phyloP scores from a whole-genome alignment of 495 filamentous ascomycete species.

The Aspergillus conjunctus region DNA sequence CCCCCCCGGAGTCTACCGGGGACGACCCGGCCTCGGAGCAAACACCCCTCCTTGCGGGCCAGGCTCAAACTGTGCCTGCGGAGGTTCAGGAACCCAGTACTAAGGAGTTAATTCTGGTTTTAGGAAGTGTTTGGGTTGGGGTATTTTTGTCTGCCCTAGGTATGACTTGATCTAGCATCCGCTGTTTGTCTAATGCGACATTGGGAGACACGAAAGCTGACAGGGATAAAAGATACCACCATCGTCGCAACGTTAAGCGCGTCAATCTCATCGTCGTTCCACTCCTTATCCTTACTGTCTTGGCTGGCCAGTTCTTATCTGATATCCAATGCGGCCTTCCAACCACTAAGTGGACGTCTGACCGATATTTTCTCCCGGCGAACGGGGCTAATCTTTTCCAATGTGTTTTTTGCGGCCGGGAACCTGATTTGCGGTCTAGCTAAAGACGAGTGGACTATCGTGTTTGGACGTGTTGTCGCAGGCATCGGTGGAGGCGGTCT shows the following conservation, averaged over 20 bases:
- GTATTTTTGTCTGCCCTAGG: constrained; percentile 81
- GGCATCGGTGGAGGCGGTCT: constrained; percentile 87
- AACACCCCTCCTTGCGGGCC: constrained; percentile 42
- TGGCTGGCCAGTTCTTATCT: constrained; percentile 92
- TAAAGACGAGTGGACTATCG: constrained; percentile 65
- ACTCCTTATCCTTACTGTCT: constrained; percentile 78
- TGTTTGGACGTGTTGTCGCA: constrained; percentile 77
- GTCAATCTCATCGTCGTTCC: constrained; percentile 83
- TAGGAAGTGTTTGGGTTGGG: constrained; percentile 66
- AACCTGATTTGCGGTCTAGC: constrained; percentile 88
- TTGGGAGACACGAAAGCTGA: constrained; percentile 13
- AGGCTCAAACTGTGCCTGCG: constrained; percentile 19
- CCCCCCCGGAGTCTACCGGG: constrained; percentile 17
- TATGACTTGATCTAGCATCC: constrained; percentile 26
- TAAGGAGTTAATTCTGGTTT: constrained; percentile 44
- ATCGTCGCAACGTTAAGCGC: constrained; percentile 85
- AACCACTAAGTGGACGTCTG: constrained; percentile 80
- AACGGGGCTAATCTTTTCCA: constrained; percentile 75
- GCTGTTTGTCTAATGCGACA: not conserved
- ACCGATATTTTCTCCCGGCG: constrained; percentile 88
- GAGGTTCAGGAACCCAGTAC: constrained; percentile 43
- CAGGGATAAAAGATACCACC: constrained; percentile 59
- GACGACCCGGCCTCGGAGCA: constrained; percentile 38
- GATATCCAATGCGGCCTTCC: constrained; percentile 85
- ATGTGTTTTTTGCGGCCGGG: constrained; percentile 76